phyloP scores from a whole-genome alignment of 345 rosid species.

The Gynandropsis gynandra region DNA sequence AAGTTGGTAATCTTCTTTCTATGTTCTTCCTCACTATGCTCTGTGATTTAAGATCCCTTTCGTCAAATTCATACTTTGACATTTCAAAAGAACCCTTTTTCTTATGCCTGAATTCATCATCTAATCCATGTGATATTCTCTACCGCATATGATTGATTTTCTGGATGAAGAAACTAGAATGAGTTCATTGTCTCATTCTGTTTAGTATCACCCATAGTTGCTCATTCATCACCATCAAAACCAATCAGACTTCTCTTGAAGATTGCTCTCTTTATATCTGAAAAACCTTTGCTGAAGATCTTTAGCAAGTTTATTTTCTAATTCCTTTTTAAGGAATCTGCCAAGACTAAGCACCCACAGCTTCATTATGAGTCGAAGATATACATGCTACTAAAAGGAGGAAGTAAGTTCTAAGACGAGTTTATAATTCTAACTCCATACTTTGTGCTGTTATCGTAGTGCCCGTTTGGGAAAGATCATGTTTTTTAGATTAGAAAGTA shows the following conservation, averaged over 20 bases:
- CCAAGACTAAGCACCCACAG: conserved; percentile 83
- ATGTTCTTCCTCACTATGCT: neutral
- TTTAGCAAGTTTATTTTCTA: neutral
- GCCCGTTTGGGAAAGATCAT: neutral
- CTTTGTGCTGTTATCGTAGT: neutral
- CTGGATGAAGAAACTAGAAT: too few relatives aligned
- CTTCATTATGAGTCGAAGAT: conserved; percentile 83
- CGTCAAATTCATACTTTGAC: neutral
- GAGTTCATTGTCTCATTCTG: too few relatives aligned
- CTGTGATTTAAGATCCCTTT: conserved; percentile 5
- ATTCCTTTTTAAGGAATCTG: conserved; percentile 51
- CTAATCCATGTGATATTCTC: neutral
- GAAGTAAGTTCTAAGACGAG: conserved; percentile 43
- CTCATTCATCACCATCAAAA: too few relatives aligned
- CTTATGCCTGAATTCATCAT: too few relatives aligned
- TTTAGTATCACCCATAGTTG: too few relatives aligned
- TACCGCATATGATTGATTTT: too few relatives aligned
- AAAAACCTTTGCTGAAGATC: too few relatives aligned
- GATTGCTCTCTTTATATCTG: too few relatives aligned
- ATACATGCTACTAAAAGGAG: conserved; percentile 87
- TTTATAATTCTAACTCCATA: neutral
- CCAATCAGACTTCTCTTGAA: too few relatives aligned
- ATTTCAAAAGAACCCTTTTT: neutral
- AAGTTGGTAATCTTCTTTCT: conserved; percentile 24
- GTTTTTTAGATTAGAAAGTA: neutral